Conservation (phyloP, 192 early-diverging fungal species). For the Coemansia sp. region DNA sequence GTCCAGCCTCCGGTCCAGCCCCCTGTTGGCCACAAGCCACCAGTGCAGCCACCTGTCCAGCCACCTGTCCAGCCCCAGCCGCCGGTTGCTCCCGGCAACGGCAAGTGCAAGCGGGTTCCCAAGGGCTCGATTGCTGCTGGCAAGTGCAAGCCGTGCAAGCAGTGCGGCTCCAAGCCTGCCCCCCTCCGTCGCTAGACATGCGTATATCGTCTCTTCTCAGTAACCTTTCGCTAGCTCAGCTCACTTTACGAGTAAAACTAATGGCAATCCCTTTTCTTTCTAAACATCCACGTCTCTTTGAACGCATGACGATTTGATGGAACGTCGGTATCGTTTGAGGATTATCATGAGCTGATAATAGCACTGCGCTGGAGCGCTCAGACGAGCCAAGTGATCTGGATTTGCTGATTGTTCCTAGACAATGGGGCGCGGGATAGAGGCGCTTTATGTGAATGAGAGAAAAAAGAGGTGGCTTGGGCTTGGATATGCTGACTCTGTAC, state of each 20-base stretch:
- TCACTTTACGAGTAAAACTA: not conserved
- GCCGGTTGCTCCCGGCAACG: not conserved
- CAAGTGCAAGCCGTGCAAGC: conserved; percentile 56
- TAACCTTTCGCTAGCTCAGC: not conserved
- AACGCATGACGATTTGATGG: not conserved
- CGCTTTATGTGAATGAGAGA: not conserved
- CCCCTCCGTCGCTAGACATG: conserved; percentile 38
- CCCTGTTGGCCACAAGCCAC: not conserved
- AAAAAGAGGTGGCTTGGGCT: not conserved
- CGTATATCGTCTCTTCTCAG: not conserved
- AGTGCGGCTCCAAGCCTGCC: conserved; percentile 27
- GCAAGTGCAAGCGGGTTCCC: conserved; percentile 54
- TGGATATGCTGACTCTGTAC: no score
- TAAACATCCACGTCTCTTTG: not conserved
- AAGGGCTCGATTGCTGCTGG: conserved; percentile 55
- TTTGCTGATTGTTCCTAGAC: not conserved
- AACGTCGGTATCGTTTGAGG: not conserved
- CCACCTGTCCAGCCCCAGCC: not conserved
- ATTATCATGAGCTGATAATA: not conserved
- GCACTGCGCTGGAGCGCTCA: not conserved
- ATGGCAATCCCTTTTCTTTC: not conserved
- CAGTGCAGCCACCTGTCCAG: not conserved
- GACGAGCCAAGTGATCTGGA: not conserved
- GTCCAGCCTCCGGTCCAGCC: not conserved
- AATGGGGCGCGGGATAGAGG: not conserved